phyloP scores from a whole-genome alignment of 2,329 filamentous ascomycete genomes.

The Graphilbum sp. region DNA sequence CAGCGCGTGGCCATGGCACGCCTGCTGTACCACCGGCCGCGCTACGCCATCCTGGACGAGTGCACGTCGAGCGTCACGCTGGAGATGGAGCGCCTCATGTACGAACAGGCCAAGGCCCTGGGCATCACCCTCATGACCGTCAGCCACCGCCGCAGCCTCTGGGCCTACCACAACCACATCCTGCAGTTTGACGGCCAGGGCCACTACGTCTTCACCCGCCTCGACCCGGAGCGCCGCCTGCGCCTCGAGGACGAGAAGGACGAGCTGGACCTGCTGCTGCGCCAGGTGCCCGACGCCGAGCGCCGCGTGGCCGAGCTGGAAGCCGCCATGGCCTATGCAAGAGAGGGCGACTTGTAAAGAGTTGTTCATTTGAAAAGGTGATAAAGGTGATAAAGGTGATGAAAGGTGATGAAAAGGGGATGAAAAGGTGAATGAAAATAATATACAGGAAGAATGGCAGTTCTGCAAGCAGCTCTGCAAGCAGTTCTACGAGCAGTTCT shows the following conservation, averaged over 20 bases:
- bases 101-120: constrained; percentile 81
- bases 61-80: constrained; percentile 92
- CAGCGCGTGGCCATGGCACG: constrained; percentile 95
- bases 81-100: constrained; percentile 91
- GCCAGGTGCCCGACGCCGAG: constrained; percentile 79
- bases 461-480: too few species aligned
- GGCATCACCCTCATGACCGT: constrained; percentile 97
- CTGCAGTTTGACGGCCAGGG: constrained; percentile 95
- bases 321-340: not conserved
- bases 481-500: too few species aligned
- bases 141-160: constrained; percentile 74
- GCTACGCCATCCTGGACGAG: constrained; percentile 92
- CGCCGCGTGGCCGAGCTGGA: constrained; percentile 68
- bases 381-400: too few species aligned
- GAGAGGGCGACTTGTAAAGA: too few species aligned
- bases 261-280: constrained; percentile 70
- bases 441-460: too few species aligned
- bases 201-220: constrained; percentile 69
- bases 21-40: constrained; percentile 81
- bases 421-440: too few species aligned
- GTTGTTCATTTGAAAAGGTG: too few species aligned
- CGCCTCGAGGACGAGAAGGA: constrained; percentile 92
- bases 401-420: too few species aligned
- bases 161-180: constrained; percentile 92
- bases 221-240: constrained; percentile 77